Conservation (phyloP, 2,329 filamentous ascomycete genomes). For the Blastomyces gilchristii region DNA sequence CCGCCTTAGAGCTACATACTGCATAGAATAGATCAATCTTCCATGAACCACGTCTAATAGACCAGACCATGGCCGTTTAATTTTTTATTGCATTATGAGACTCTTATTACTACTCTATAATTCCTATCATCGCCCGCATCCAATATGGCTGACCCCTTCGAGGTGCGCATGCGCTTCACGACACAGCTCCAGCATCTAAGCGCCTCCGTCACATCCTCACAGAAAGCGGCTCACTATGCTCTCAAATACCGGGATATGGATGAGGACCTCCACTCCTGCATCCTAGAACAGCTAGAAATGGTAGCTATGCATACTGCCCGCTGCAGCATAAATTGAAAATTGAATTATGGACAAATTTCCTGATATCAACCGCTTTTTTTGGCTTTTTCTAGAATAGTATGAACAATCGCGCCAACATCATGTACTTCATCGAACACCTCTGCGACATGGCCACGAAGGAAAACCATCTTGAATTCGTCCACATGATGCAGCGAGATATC, state of each 20-base stretch:
- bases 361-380: background rate
- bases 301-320: slow-evolving; percentile 34
- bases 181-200: slow-evolving; percentile 80
- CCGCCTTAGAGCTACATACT: background rate
- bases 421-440: slow-evolving; percentile 97
- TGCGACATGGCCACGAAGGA: slow-evolving; percentile 74
- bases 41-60: no score
- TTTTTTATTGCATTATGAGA: background rate
- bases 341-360: background rate
- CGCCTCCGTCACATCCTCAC: slow-evolving; percentile 75
- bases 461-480: slow-evolving; percentile 68
- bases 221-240: slow-evolving; percentile 91
- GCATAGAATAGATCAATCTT: background rate
- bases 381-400: slow-evolving; percentile 61
- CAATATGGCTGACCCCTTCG: slow-evolving; percentile 78
- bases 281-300: slow-evolving; percentile 85
- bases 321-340: background rate
- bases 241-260: slow-evolving; percentile 89
- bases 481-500: slow-evolving; percentile 93
- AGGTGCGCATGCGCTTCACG: slow-evolving; percentile 96
- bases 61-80: background rate
- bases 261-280: slow-evolving; percentile 94
- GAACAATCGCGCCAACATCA: slow-evolving; percentile 96
- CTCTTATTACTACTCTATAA: background rate
- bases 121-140: slow-evolving; percentile 18